phyloP scores from a whole-genome alignment of 1,284 basidiomycete genomes.

The Tetrapyrgos nigripes region DNA sequence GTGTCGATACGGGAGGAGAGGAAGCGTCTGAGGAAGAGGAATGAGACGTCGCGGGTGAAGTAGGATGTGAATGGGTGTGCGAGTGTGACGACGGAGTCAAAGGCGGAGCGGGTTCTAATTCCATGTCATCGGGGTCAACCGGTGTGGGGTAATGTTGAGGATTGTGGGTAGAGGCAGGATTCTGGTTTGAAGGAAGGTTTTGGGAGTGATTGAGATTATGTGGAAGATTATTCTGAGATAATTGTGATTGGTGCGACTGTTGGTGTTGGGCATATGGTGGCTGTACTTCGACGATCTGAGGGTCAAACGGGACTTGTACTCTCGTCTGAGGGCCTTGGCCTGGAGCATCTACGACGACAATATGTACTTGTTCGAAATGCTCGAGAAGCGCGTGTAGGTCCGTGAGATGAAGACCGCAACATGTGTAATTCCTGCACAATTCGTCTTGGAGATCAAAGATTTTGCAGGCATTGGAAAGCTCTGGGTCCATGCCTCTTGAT shows the following conservation, averaged over 20 bases:
- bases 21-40: conserved; percentile 55
- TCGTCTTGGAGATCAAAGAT: conserved; percentile 75
- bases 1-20: conserved; percentile 35
- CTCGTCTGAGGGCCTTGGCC: conserved; percentile 48
- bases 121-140: conserved; percentile 84
- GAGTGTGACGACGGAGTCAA: conserved; percentile 55
- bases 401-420: conserved; percentile 79
- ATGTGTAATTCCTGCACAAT: conserved; percentile 84
- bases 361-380: conserved; percentile 87
- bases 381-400: conserved; percentile 88
- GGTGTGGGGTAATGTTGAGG: conserved; percentile 41
- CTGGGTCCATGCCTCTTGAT: conserved; percentile 59
- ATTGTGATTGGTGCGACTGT: conserved; percentile 17
- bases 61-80: conserved; percentile 33
- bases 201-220: conserved; percentile 15
- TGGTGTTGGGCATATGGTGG: conserved; percentile 21
- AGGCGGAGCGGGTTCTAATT: conserved; percentile 57
- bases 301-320: conserved; percentile 53
- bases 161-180: conserved; percentile 23
- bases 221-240: no score
- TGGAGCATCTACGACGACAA: conserved; percentile 68
- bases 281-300: conserved; percentile 35
- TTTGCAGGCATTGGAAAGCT: conserved; percentile 66
- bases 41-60: conserved; percentile 13
- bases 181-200: conserved; percentile 30